Conservation (phyloP, 1,284 basidiomycete species). For the Cryptococcus sp. region DNA sequence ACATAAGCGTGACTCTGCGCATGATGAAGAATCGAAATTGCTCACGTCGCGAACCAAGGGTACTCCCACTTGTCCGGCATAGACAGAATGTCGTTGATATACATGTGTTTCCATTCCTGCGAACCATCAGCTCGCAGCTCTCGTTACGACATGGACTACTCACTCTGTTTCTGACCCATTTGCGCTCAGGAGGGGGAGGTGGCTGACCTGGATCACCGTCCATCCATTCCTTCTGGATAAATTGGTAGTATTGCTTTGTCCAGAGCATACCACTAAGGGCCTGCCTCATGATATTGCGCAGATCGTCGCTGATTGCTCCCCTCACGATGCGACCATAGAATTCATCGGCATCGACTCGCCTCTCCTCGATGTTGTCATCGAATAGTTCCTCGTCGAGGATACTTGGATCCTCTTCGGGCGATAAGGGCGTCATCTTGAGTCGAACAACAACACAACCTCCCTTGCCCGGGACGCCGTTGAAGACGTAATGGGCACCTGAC, state of each 20-base stretch:
- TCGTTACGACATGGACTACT: slow-evolving; percentile 22
- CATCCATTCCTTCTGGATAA: slow-evolving; percentile 94
- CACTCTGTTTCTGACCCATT: slow-evolving; percentile 80
- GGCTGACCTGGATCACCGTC: slow-evolving; percentile 94
- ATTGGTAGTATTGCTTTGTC: slow-evolving; percentile 97
- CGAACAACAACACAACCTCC: slow-evolving; percentile 96
- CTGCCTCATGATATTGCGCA: slow-evolving; percentile 94
- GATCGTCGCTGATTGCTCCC: slow-evolving; percentile 83
- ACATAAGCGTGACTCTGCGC: slow-evolving; percentile 4
- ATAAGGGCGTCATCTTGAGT: slow-evolving; percentile 82
- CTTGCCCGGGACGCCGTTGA: slow-evolving; percentile 79
- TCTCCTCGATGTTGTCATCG: slow-evolving; percentile 84
- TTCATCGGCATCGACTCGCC: slow-evolving; percentile 89
- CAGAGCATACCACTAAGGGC: slow-evolving; percentile 98
- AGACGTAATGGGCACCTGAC: slow-evolving; percentile 85
- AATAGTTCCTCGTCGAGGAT: slow-evolving; percentile 88
- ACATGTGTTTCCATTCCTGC: slow-evolving; percentile 90
- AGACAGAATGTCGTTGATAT: slow-evolving; percentile 91
- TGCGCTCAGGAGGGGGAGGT: slow-evolving; percentile 85
- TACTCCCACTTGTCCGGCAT: slow-evolving; percentile 99
- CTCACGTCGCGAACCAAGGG: slow-evolving; percentile 80
- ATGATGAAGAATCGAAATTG: not conserved
- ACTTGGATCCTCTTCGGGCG: slow-evolving; percentile 71
- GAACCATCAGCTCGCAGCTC: no score
- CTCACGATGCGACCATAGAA: slow-evolving; percentile 82